A percentile compares a stretch with the other conserved stretches of the same genome.
Evolutionary conservation across 129 eudicot genomes (phyloP).

Genomic region (Pittosporum tobira): DNA sequence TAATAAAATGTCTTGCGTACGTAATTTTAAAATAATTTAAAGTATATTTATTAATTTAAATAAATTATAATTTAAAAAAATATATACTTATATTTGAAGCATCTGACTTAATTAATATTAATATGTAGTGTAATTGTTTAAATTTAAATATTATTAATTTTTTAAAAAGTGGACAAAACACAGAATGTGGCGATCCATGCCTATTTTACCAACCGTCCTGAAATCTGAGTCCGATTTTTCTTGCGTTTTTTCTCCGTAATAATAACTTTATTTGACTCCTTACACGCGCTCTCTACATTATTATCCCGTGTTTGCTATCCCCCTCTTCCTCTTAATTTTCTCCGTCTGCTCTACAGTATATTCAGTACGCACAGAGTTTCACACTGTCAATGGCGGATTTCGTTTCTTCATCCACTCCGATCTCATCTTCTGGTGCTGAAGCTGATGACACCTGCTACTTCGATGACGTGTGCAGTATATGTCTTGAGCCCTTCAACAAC

Average conservation of each 20-base stretch:
- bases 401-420: constrained; percentile 10
- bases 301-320: constrained; percentile 6
- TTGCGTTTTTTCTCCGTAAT: constrained; percentile 11
- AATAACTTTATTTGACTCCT: constrained; percentile 35
- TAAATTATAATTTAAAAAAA: no score
- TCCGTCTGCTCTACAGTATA: constrained; percentile 7
- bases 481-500: constrained; percentile 55
- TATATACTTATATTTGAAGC: background rate
- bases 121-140: background rate
- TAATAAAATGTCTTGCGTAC: no score
- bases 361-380: constrained; percentile 7
- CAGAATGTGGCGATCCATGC: background rate
- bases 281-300: constrained; percentile 9
- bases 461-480: constrained; percentile 78
- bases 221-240: constrained; percentile 26
- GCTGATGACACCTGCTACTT: background rate
- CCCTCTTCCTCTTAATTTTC: background rate
- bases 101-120: background rate
- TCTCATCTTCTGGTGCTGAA: constrained; percentile 18
- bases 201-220: constrained; percentile 29
- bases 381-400: constrained; percentile 18
- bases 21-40: no score
- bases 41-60: no score
- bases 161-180: background rate
- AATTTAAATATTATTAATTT: background rate